Conservation (phyloP, 192 early-diverging fungal genomes). For the Backusella morwellensis region DNA sequence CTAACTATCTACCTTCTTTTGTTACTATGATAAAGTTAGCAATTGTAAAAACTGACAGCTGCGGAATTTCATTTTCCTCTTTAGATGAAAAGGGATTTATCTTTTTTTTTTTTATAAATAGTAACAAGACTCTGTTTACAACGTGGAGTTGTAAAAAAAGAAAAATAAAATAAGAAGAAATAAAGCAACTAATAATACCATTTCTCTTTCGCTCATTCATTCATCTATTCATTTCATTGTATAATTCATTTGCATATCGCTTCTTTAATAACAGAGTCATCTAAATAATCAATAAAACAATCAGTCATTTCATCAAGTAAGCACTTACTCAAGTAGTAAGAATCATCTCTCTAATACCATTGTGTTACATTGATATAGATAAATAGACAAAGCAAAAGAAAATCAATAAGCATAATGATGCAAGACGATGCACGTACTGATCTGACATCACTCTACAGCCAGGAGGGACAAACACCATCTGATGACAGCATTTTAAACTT, state of each 20-base stretch:
- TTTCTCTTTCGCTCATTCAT: neutral
- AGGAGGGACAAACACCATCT: conserved; percentile 14
- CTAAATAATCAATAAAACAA: neutral
- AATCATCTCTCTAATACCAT: neutral
- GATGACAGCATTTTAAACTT: conserved; percentile 47
- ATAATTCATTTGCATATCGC: neutral
- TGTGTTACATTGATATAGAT: neutral
- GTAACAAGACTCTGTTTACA: neutral
- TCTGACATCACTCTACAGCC: conserved; percentile 9
- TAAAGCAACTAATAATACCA: neutral
- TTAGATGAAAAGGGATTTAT: neutral
- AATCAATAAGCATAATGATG: neutral
- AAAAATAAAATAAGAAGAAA: too few relatives aligned
- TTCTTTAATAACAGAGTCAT: neutral
- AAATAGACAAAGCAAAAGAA: neutral
- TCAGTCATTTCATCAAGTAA: neutral
- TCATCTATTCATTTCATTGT: neutral
- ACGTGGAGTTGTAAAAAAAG: neutral
- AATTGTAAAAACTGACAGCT: neutral
- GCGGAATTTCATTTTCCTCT: neutral
- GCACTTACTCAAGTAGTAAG: neutral
- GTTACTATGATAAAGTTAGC: neutral
- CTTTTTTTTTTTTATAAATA: neutral
- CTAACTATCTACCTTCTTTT: neutral
- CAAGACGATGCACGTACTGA: conserved; percentile 26